phyloP scores from a whole-genome alignment of 305 asterid species.

The Andrographis paniculata region DNA sequence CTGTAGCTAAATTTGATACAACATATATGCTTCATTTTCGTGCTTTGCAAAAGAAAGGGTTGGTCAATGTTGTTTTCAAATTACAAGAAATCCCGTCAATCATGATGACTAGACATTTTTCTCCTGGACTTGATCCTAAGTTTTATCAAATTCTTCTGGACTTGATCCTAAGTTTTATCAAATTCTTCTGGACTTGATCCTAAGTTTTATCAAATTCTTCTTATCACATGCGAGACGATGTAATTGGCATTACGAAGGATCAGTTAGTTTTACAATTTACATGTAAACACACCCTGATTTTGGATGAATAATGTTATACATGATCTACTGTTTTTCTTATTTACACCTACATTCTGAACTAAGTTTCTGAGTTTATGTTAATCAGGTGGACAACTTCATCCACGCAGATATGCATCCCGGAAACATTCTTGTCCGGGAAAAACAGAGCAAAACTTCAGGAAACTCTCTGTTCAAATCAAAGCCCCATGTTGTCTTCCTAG shows the following conservation, averaged over 20 bases:
- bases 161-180: background rate
- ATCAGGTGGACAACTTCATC: slow-evolving; percentile 77
- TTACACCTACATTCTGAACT: background rate
- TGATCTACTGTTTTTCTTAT: background rate
- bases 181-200: background rate
- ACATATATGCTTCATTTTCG: too few relatives aligned
- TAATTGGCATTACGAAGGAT: too few relatives aligned
- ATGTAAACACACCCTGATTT: slow-evolving; percentile 3
- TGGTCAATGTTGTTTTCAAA: background rate
- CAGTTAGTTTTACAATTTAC: too few relatives aligned
- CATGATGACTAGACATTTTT: background rate
- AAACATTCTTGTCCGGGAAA: slow-evolving; percentile 66
- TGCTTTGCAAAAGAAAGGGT: background rate
- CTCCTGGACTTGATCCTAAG: background rate
- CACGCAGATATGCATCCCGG: slow-evolving; percentile 98
- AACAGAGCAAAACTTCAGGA: slow-evolving; percentile 29
- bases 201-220: background rate
- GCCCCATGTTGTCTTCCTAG: slow-evolving; percentile 82
- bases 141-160: background rate
- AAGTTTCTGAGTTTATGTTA: slow-evolving; percentile 12
- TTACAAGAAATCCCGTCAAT: background rate
- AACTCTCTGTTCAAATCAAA: slow-evolving; percentile 49
- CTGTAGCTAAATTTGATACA: too few relatives aligned
- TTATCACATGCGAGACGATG: too few relatives aligned
- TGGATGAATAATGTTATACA: too few relatives aligned